These are phyloP conservation scores for Phytophthora tubulina DNA, from an alignment of 352 stramenopile species.

Conservation along the genomic window DNA sequence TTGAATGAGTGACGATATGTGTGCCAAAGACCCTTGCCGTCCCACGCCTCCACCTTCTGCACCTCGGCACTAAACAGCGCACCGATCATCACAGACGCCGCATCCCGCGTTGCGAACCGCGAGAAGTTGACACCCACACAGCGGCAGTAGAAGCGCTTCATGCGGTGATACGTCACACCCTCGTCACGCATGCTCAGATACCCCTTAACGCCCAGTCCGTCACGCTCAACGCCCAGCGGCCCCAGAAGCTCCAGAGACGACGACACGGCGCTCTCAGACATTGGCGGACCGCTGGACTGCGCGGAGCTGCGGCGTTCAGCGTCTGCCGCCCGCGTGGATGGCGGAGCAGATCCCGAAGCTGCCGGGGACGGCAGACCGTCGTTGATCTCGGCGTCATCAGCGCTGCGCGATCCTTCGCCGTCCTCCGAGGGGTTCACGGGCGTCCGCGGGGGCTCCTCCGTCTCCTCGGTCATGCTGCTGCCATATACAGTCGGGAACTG, in stretches of 20 bases:
- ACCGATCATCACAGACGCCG: slow-evolving; percentile 65
- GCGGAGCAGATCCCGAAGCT: slow-evolving; percentile 20
- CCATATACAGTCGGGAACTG: slow-evolving; percentile 26
- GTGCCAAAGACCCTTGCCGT: slow-evolving; percentile 84
- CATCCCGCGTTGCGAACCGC: slow-evolving; percentile 74
- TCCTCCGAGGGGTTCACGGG: slow-evolving; percentile 29
- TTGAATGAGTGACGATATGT: slow-evolving; percentile 90
- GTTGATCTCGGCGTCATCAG: slow-evolving; percentile 16
- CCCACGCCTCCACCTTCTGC: slow-evolving; percentile 83
- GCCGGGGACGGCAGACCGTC: slow-evolving; percentile 29
- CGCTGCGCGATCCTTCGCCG: slow-evolving; percentile 32
- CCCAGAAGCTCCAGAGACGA: slow-evolving; percentile 42
- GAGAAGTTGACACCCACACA: slow-evolving; percentile 85
- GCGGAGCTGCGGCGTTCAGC: slow-evolving; percentile 26
- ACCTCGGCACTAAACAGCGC: slow-evolving; percentile 77
- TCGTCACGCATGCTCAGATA: slow-evolving; percentile 87
- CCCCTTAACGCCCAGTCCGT: slow-evolving; percentile 79
- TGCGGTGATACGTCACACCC: slow-evolving; percentile 86
- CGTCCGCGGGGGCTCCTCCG: slow-evolving; percentile 28
- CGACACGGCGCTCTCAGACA: slow-evolving; percentile 40
- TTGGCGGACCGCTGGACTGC: slow-evolving; percentile 19
- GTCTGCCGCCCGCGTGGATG: slow-evolving; percentile 26
- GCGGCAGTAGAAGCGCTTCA: slow-evolving; percentile 88
- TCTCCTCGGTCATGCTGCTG: slow-evolving; percentile 34
- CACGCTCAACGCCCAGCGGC: slow-evolving; percentile 54